Conservation (phyloP, 31 red algal genomes). For the Porphyra umbilicalis region DNA sequence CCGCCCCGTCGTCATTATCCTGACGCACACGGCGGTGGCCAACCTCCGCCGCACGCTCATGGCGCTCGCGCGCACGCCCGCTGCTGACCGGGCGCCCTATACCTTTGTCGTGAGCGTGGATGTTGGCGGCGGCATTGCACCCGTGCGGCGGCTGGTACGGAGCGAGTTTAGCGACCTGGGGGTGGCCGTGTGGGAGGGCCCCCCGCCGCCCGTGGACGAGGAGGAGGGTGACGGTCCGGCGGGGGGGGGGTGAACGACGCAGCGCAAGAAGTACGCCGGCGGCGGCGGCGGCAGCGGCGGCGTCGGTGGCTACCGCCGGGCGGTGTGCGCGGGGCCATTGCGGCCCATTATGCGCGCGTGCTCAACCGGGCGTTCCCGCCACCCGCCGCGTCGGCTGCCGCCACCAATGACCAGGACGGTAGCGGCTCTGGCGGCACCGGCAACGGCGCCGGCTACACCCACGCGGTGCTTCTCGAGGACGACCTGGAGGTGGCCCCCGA, state of each 20-base stretch:
- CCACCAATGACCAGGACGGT: not conserved
- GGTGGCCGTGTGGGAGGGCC: not conserved
- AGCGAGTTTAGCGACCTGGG: not conserved
- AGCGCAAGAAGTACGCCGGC: no score
- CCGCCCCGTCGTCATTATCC: not conserved
- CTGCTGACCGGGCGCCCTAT: not conserved
- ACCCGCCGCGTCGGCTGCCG: not conserved
- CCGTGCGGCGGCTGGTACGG: not conserved
- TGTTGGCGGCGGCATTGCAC: not conserved
- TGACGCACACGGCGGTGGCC: not conserved
- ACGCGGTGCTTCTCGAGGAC: constrained; percentile 48
- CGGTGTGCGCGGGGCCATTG: not conserved
- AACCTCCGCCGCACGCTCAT: not conserved
- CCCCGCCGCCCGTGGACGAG: not conserved
- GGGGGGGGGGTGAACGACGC: no score
- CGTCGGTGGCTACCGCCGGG: not conserved
- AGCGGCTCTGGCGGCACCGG: not conserved
- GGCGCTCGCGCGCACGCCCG: not conserved
- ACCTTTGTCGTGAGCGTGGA: not conserved
- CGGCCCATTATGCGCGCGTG: not conserved
- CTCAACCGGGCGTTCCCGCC: not conserved
- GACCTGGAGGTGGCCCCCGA: constrained; percentile 52
- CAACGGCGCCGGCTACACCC: not conserved
- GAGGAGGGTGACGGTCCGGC: not conserved
- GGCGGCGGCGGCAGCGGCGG: not conserved